Percentiles rank a stretch among this genome's conserved stretches.
Conservation (phyloP, 805 yeast genomes). For the Metschnikowia koreensis region DNA sequence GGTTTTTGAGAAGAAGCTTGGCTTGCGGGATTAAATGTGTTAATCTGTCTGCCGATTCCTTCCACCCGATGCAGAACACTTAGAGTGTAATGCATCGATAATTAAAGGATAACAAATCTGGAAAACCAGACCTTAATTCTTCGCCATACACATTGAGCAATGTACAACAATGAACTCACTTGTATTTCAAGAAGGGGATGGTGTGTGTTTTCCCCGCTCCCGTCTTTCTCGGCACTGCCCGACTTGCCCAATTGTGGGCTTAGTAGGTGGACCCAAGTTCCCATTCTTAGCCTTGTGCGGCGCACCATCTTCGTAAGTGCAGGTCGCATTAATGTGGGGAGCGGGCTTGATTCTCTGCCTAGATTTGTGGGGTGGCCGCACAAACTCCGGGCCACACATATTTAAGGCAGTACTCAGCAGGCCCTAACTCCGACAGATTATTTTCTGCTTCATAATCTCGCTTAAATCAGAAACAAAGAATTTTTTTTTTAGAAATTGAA, state of each 20-base stretch:
- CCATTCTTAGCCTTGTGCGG: constrained; percentile 2
- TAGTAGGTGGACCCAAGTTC: constrained; percentile 1
- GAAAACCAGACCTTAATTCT: background rate
- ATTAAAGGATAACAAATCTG: background rate
- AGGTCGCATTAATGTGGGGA: constrained; percentile 6
- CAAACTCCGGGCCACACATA: background rate
- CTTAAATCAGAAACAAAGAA: no score
- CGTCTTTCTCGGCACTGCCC: constrained; percentile 4
- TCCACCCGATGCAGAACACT: background rate
- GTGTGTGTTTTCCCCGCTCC: constrained; percentile 8
- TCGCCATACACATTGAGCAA: background rate
- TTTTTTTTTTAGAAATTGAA: background rate
- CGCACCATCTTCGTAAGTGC: background rate
- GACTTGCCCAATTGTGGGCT: constrained; percentile 1
- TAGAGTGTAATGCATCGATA: background rate
- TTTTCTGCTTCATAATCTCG: background rate
- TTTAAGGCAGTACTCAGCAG: constrained; percentile 1
- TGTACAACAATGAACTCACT: background rate
- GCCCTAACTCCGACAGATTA: background rate
- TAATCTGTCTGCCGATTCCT: background rate
- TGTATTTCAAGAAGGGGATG: background rate
- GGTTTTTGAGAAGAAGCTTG: background rate
- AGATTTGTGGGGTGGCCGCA: constrained; percentile 9
- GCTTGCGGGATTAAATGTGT: background rate
- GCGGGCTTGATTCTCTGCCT: background rate